Percentiles rank a stretch among this genome's conserved stretches.
phyloP scores from a whole-genome alignment of 164 flowering plant species.

The Litsea cubeba region DNA sequence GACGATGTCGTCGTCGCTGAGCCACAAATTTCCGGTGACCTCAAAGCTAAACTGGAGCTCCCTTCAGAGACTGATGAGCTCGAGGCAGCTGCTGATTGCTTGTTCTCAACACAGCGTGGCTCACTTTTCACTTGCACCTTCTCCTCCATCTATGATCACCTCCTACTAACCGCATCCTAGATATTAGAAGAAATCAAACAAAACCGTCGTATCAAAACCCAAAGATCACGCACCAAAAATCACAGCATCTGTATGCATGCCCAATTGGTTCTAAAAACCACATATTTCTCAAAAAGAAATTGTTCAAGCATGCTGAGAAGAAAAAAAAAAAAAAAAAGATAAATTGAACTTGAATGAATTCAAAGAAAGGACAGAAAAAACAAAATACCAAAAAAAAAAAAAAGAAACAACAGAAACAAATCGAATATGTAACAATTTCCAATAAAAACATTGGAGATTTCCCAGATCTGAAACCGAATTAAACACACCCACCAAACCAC shows the following conservation, averaged over 20 bases:
- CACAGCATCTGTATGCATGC: background rate
- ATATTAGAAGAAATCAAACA: slow-evolving; percentile 7
- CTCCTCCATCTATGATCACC: slow-evolving; percentile 21
- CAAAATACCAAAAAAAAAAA: background rate
- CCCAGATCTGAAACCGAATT: background rate
- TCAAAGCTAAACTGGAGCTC: slow-evolving; percentile 41
- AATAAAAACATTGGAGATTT: background rate
- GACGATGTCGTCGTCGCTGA: slow-evolving; percentile 38
- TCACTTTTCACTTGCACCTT: slow-evolving; percentile 47
- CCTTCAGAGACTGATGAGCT: slow-evolving; percentile 75
- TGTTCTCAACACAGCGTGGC: slow-evolving; percentile 66
- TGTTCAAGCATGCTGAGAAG: background rate
- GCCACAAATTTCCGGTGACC: slow-evolving; percentile 59
- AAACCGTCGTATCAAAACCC: slow-evolving; percentile 1
- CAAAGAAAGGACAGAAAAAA: background rate
- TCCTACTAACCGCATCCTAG: slow-evolving; percentile 28
- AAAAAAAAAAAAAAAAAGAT: background rate
- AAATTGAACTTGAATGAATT: slow-evolving; percentile 5
- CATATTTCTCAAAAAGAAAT: background rate
- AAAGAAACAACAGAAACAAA: background rate
- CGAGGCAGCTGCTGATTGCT: slow-evolving; percentile 62
- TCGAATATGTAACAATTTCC: background rate
- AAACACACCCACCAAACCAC: background rate
- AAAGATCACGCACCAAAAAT: background rate
- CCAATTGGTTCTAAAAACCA: background rate